Percentiles rank a stretch among this genome's conserved stretches.
Conservation (phyloP, 495 filamentous ascomycete species). For the Aspergillus carlsbadensis region DNA sequence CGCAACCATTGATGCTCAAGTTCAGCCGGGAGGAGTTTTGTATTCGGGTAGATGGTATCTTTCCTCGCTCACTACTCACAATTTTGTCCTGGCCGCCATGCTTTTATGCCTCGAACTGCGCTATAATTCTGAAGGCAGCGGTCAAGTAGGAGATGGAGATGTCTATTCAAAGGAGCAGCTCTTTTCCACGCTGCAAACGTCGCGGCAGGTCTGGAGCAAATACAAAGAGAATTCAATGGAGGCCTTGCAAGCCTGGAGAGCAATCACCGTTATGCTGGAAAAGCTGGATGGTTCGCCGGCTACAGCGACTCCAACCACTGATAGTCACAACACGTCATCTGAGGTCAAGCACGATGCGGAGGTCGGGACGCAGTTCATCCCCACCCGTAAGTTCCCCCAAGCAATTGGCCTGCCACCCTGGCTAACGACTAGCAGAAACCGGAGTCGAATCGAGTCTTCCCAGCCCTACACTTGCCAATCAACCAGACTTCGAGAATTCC, state of each 20-base stretch:
- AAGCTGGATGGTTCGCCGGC: neutral
- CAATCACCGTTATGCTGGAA: slow-evolving; percentile 6
- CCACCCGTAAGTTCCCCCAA: neutral
- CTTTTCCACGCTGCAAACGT: slow-evolving; percentile 1
- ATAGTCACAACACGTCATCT: neutral
- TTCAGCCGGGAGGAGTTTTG: slow-evolving; percentile 10
- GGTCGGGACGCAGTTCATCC: neutral
- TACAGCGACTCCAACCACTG: neutral
- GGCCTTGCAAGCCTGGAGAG: slow-evolving; percentile 8
- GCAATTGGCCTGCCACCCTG: neutral
- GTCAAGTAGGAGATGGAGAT: neutral
- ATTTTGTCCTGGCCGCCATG: slow-evolving; percentile 10
- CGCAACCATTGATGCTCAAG: slow-evolving; percentile 4
- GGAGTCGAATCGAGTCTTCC: neutral
- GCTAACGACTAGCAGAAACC: neutral
- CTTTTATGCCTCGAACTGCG: slow-evolving; percentile 9
- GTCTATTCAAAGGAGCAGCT: neutral
- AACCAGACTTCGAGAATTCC: neutral
- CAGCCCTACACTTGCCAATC: neutral
- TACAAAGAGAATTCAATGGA: slow-evolving; percentile 1
- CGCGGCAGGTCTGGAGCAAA: slow-evolving; percentile 1
- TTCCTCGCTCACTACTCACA: slow-evolving; percentile 2
- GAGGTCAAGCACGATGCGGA: neutral
- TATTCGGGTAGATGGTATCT: neutral
- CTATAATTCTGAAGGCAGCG: neutral